These are phyloP conservation scores for Candida tibetensis DNA, from an alignment of 805 yeast species.

Conservation along the genomic window DNA sequence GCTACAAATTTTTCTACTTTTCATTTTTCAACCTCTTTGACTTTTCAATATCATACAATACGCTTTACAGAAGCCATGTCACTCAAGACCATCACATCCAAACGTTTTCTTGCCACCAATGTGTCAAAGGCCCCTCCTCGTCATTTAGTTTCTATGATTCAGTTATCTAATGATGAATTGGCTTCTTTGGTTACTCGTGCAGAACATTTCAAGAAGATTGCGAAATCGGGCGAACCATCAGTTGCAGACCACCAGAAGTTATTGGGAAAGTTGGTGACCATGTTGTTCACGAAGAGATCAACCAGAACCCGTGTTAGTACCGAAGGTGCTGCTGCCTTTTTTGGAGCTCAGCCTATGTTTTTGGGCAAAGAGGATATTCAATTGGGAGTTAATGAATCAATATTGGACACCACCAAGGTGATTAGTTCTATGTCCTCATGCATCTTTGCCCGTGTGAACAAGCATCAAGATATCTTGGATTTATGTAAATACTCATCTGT, in stretches of 20 bases:
- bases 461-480: slow-evolving; percentile 77
- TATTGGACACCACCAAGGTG: slow-evolving; percentile 85
- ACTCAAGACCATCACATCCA: slow-evolving; percentile 4
- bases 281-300: slow-evolving; percentile 86
- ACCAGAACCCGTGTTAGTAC: slow-evolving; percentile 93
- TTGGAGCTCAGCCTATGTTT: slow-evolving; percentile 96
- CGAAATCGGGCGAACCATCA: slow-evolving; percentile 51
- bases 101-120: slow-evolving; percentile 5
- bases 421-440: slow-evolving; percentile 96
- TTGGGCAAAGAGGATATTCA: slow-evolving; percentile 96
- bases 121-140: slow-evolving; percentile 35
- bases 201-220: slow-evolving; percentile 56
- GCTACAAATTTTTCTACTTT: not conserved
- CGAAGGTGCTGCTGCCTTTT: slow-evolving; percentile 90
- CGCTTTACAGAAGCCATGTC: slow-evolving; percentile 1
- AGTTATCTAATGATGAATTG: slow-evolving; percentile 72
- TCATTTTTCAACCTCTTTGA: not conserved
- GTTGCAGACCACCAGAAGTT: slow-evolving; percentile 49
- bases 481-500: slow-evolving; percentile 77
- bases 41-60: not conserved
- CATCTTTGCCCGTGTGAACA: slow-evolving; percentile 91
- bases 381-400: slow-evolving; percentile 89
- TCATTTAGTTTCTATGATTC: slow-evolving; percentile 81
- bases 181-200: slow-evolving; percentile 72
- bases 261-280: slow-evolving; percentile 76